A percentile compares a stretch with the other conserved stretches of the same genome.
These are phyloP conservation scores for Papiliotrema laurentii DNA, from an alignment of 1,284 basidiomycete species.

Conservation along the genomic window DNA sequence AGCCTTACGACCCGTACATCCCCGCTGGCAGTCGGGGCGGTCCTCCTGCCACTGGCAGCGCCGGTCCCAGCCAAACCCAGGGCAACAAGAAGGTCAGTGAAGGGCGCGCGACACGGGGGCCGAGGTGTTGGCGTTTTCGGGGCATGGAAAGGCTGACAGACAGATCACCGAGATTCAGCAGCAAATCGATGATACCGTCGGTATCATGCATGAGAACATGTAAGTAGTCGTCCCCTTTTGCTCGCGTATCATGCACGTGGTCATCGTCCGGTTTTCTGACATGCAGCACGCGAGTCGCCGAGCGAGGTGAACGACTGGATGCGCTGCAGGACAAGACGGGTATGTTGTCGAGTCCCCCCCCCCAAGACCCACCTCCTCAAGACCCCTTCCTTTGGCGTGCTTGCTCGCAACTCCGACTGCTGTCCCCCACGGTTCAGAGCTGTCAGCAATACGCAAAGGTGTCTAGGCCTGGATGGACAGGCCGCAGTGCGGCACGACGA, in stretches of 20 bases:
- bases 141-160: too few species aligned
- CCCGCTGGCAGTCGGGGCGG: conserved; percentile 62
- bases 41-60: conserved; percentile 16
- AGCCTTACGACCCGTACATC: conserved; percentile 94
- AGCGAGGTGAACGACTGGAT: conserved; percentile 90
- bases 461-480: too few species aligned
- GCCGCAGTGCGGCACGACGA: too few species aligned
- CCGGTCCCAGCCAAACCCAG: conserved; percentile 37
- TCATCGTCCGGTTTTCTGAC: background rate
- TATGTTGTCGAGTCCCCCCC: too few species aligned
- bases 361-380: too few species aligned
- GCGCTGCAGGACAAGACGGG: conserved; percentile 97
- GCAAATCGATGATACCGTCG: conserved; percentile 92
- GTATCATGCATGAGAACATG: conserved; percentile 31
- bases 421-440: too few species aligned
- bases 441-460: too few species aligned
- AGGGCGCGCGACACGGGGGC: background rate
- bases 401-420: too few species aligned
- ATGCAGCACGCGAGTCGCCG: conserved; percentile 70
- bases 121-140: background rate
- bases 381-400: too few species aligned
- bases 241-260: too few species aligned
- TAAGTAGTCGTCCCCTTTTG: conserved; percentile 59
- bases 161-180: conserved; percentile 86
- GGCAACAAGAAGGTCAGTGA: conserved; percentile 55